Percentiles rank a stretch among this genome's conserved stretches.
Conservation (phyloP, 1,284 basidiomycete genomes). For the Cutaneotrichosporon daszewskae region DNA sequence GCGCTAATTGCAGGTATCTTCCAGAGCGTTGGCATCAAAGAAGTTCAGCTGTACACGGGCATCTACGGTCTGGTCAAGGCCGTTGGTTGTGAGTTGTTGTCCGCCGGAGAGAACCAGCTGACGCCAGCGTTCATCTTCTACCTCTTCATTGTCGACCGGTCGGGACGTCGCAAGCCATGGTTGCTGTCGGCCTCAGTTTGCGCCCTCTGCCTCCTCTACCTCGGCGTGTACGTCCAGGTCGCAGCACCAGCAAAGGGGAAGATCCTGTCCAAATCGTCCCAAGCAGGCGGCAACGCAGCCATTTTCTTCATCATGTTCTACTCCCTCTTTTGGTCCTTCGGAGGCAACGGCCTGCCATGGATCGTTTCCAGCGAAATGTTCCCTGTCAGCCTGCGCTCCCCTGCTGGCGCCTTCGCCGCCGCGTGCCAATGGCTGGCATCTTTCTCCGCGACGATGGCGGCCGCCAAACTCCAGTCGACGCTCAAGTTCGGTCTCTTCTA, state of each 20-base stretch:
- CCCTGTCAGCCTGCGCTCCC: constrained; percentile 21
- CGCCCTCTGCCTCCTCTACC: constrained; percentile 23
- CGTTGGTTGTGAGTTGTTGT: too few relatives aligned
- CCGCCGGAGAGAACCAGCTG: constrained; percentile 9
- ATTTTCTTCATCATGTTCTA: constrained; percentile 33
- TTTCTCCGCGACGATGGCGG: constrained; percentile 28
- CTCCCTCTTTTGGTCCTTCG: constrained; percentile 20
- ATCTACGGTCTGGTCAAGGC: constrained; percentile 48
- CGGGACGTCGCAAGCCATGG: constrained; percentile 32
- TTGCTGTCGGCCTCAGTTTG: constrained; percentile 20
- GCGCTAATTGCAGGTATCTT: too few relatives aligned
- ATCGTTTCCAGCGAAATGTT: constrained; percentile 28
- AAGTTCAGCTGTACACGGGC: constrained; percentile 39
- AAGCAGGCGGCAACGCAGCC: constrained; percentile 26
- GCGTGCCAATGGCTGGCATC: constrained; percentile 23
- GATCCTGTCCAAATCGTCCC: constrained; percentile 8
- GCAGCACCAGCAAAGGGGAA: constrained; percentile 12
- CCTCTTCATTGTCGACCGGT: constrained; percentile 31
- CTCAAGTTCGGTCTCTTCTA: constrained; percentile 26
- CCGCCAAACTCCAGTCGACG: constrained; percentile 18
- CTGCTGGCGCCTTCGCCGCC: constrained; percentile 25
- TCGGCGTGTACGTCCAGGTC: constrained; percentile 26
- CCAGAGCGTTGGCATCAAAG: too few relatives aligned
- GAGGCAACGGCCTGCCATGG: constrained; percentile 27
- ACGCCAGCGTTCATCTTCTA: constrained; percentile 25